Evolutionary conservation across 495 filamentous ascomycete species (phyloP).

Genomic region (Massariosphaeria phaeospora): DNA sequence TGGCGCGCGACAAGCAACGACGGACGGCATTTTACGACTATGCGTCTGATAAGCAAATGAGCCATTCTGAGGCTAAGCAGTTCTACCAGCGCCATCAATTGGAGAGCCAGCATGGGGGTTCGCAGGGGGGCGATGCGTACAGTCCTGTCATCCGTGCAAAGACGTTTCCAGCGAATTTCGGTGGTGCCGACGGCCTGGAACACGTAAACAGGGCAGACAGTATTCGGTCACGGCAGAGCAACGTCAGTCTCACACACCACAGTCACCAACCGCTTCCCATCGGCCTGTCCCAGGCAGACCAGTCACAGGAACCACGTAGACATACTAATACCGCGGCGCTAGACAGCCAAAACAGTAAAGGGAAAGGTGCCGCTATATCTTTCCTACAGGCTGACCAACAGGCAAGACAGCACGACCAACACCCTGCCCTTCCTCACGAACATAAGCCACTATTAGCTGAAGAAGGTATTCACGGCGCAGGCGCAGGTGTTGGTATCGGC

Average conservation of each 20-base stretch:
- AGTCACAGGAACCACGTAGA: conserved; percentile 10
- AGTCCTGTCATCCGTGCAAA: conserved; percentile 49
- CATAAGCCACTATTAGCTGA: conserved; percentile 44
- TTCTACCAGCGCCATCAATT: conserved; percentile 89
- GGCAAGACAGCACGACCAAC: conserved; percentile 45
- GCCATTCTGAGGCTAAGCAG: conserved; percentile 84
- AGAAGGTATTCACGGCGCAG: conserved; percentile 50
- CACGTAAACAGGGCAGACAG: conserved; percentile 30
- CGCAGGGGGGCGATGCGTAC: conserved; percentile 46
- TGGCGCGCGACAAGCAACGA: conserved; percentile 68
- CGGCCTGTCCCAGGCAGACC: conserved; percentile 24
- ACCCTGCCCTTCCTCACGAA: conserved; percentile 48
- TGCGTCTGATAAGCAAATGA: conserved; percentile 84
- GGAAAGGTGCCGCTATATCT: conserved; percentile 15
- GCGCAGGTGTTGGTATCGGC: conserved; percentile 49
- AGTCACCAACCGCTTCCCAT: conserved; percentile 20
- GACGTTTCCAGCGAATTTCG: conserved; percentile 33
- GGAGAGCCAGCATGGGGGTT: conserved; percentile 48
- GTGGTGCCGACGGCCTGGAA: conserved; percentile 30
- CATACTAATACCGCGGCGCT: not conserved
- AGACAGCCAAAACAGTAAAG: not conserved
- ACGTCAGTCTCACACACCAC: conserved; percentile 31
- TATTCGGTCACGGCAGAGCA: conserved; percentile 37
- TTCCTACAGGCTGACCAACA: conserved; percentile 44
- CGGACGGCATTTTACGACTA: conserved; percentile 82